Conservation (phyloP, 1,284 basidiomycete species). For the Cryptococcus depauperatus region DNA sequence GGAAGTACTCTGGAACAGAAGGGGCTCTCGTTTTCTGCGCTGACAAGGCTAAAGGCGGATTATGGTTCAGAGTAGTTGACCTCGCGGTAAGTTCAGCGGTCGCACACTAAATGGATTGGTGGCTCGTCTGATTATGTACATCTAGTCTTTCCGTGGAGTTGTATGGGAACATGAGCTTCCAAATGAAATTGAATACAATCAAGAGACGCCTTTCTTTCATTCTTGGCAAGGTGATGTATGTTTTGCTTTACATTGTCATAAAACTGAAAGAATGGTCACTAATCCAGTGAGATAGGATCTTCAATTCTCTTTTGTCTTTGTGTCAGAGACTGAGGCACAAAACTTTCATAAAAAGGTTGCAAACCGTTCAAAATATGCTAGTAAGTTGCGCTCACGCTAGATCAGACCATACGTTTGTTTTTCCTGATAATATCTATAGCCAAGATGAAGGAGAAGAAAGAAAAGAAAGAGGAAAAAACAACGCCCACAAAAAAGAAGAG, state of each 20-base stretch:
- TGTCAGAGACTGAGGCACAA: constrained; percentile 78
- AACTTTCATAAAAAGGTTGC: constrained; percentile 83
- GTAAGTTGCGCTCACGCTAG: constrained; percentile 47
- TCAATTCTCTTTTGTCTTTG: constrained; percentile 69
- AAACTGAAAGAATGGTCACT: too few species aligned
- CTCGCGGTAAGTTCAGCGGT: constrained; percentile 47
- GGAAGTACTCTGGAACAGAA: constrained; percentile 77
- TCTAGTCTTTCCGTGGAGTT: constrained; percentile 66
- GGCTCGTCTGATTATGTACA: background rate
- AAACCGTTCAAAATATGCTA: constrained; percentile 56
- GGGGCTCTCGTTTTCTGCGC: constrained; percentile 68
- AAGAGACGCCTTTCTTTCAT: constrained; percentile 88
- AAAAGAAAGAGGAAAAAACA: constrained; percentile 28
- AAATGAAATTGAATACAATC: constrained; percentile 70
- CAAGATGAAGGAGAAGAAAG: constrained; percentile 38
- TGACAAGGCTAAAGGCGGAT: constrained; percentile 55
- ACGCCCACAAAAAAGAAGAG: constrained; percentile 54
- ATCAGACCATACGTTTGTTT: too few species aligned
- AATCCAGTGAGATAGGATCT: too few species aligned
- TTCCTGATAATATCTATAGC: constrained; percentile 9
- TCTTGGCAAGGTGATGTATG: constrained; percentile 86
- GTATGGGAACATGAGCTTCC: constrained; percentile 95
- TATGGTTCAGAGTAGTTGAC: constrained; percentile 72
- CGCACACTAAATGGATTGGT: background rate
- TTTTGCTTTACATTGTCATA: too few species aligned